Conservation (phyloP, 148 eudicot genomes). For the Silene latifolia region DNA sequence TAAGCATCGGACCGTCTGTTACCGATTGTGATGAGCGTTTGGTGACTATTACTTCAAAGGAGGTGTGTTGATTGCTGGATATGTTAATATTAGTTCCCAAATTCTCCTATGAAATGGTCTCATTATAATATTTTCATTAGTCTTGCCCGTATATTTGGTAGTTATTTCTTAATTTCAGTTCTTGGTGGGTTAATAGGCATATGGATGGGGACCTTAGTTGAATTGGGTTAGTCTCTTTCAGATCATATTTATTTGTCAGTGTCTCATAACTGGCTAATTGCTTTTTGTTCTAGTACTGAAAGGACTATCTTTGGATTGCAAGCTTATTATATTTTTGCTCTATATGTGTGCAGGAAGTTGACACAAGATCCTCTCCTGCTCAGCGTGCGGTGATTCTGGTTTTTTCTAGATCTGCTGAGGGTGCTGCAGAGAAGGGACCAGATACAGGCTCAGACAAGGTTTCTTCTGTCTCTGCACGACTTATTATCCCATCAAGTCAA, state of each 20-base stretch:
- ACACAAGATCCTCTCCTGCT: conserved; percentile 53
- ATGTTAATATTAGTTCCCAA: background rate
- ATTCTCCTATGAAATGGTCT: background rate
- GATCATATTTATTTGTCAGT: too few species aligned
- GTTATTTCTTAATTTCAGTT: background rate
- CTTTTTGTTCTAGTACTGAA: background rate
- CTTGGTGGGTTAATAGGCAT: background rate
- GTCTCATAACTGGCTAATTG: background rate
- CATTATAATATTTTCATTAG: background rate
- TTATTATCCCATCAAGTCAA: conserved; percentile 48
- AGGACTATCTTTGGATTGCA: conserved; percentile 12
- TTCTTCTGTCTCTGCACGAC: conserved; percentile 40
- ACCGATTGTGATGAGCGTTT: conserved; percentile 56
- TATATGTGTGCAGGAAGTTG: conserved; percentile 39
- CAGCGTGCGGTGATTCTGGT: conserved; percentile 67
- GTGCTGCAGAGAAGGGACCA: conserved; percentile 40
- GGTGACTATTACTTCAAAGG: conserved; percentile 57
- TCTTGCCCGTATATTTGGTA: background rate
- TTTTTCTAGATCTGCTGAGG: conserved; percentile 44
- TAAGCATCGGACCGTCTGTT: conserved; percentile 44
- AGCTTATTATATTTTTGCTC: conserved; percentile 5
- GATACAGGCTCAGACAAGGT: conserved; percentile 36
- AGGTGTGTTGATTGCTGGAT: conserved; percentile 40
- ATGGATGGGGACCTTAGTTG: background rate
- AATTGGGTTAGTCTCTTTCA: background rate